Evolutionary conservation across 306 rosid genomes (phyloP).

Genomic region (Dicorynia guianensis): DNA sequence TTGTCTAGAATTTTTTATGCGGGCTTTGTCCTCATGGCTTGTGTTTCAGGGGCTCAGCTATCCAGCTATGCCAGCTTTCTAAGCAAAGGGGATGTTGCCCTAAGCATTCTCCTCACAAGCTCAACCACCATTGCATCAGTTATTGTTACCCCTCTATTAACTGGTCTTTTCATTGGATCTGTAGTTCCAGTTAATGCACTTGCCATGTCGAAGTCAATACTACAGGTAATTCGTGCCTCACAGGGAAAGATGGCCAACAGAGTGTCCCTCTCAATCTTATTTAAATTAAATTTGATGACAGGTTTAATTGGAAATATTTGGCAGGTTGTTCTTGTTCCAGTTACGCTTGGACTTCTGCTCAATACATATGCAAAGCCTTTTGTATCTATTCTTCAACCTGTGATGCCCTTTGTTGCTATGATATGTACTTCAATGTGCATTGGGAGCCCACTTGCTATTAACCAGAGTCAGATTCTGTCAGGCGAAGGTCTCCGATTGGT

Average conservation of each 20-base stretch:
- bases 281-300: not conserved
- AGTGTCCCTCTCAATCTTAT: not conserved
- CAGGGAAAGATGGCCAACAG: not conserved
- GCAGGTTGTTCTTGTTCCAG: constrained; percentile 91
- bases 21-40: constrained; percentile 88
- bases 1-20: constrained; percentile 76
- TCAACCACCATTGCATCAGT: constrained; percentile 88
- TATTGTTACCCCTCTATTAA: constrained; percentile 76
- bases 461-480: constrained; percentile 76
- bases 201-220: constrained; percentile 95
- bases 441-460: constrained; percentile 95
- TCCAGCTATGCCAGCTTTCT: constrained; percentile 93
- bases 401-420: constrained; percentile 98
- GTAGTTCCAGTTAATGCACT: constrained; percentile 92
- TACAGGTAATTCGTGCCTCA: constrained; percentile 64
- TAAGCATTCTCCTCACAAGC: constrained; percentile 94
- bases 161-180: constrained; percentile 85
- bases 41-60: constrained; percentile 97
- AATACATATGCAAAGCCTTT: constrained; percentile 91
- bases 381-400: constrained; percentile 76
- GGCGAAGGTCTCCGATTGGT: constrained; percentile 76
- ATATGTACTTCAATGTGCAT: constrained; percentile 95
- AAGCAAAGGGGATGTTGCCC: constrained; percentile 95
- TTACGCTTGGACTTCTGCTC: constrained; percentile 85
- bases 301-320: constrained; percentile 28